Conservation (phyloP, 2,329 filamentous ascomycete genomes). For the Paraphaeosphaeria sporulosa region DNA sequence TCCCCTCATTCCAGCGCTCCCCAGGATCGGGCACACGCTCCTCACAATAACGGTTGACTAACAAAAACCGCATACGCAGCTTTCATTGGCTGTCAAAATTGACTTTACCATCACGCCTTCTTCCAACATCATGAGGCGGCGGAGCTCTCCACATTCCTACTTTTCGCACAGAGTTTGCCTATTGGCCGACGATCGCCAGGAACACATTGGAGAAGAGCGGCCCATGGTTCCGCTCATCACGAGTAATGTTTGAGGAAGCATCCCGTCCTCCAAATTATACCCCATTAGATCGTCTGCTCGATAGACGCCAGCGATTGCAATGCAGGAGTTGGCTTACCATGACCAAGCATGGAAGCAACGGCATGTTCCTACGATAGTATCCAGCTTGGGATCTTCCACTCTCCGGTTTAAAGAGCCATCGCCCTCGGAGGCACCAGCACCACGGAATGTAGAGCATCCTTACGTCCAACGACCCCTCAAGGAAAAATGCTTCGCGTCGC, state of each 20-base stretch:
- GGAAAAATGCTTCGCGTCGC: conserved; percentile 18
- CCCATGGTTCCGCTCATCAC: conserved; percentile 8
- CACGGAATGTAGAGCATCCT: conserved; percentile 24
- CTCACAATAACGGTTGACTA: not conserved
- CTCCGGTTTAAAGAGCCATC: no score
- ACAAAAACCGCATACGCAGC: not conserved
- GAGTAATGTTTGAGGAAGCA: conserved; percentile 15
- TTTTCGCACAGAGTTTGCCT: not conserved
- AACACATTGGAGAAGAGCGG: conserved; percentile 1
- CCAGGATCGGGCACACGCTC: not conserved
- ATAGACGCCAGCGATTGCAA: not conserved
- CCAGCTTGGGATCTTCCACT: not conserved
- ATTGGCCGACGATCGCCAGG: not conserved
- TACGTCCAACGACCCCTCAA: conserved; percentile 19
- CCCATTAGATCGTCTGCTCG: not conserved
- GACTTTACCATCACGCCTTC: not conserved
- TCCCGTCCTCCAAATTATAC: not conserved
- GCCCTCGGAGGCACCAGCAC: no score
- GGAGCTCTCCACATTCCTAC: conserved; percentile 6
- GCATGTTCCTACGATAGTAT: not conserved
- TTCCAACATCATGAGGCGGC: not conserved
- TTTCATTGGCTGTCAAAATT: not conserved
- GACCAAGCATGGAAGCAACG: not conserved
- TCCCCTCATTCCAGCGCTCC: conserved; percentile 5
- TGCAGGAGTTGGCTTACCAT: not conserved